phyloP scores from a whole-genome alignment of 495 filamentous ascomycete species.

The Bombardia bombarda region DNA sequence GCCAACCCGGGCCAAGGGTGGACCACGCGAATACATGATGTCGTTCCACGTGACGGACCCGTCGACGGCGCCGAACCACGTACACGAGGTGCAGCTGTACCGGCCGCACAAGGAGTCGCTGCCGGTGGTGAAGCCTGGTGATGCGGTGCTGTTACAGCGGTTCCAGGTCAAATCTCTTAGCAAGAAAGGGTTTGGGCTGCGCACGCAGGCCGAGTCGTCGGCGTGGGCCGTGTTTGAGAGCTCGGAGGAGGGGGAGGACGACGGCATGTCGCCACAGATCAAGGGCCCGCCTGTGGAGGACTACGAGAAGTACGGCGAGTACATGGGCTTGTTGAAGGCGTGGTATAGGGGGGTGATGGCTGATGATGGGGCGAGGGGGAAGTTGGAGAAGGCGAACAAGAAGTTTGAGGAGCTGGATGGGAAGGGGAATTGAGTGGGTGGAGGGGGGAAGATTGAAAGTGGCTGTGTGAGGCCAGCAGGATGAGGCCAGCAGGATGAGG shows the following conservation, averaged over 20 bases:
- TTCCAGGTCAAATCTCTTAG: constrained; percentile 59
- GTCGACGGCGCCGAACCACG: constrained; percentile 35
- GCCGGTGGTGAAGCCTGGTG: constrained; percentile 60
- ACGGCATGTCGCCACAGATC: constrained; percentile 27
- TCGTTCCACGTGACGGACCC: constrained; percentile 65
- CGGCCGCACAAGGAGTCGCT: constrained; percentile 64
- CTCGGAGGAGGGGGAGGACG: constrained; percentile 8
- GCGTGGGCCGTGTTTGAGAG: constrained; percentile 58
- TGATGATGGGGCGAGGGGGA: constrained; percentile 27
- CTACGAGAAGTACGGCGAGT: constrained; percentile 24
- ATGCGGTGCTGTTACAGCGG: constrained; percentile 66
- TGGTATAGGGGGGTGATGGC: constrained; percentile 35
- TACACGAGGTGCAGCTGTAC: constrained; percentile 60
- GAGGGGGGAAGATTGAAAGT: too few relatives aligned
- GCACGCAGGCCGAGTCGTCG: constrained; percentile 31
- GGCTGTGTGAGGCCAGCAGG: too few relatives aligned
- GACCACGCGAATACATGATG: constrained; percentile 61
- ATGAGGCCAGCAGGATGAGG: too few relatives aligned
- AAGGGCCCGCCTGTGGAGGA: constrained; percentile 39
- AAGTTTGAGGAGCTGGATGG: constrained; percentile 20
- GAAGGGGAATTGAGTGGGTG: too few relatives aligned
- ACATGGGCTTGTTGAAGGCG: constrained; percentile 24
- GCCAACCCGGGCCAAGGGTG: constrained; percentile 52
- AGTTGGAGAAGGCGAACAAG: constrained; percentile 33
- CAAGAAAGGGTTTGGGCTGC: constrained; percentile 38